Evolutionary conservation across 2,329 filamentous ascomycete species (phyloP).

Genomic region (Fusarium albidum): DNA sequence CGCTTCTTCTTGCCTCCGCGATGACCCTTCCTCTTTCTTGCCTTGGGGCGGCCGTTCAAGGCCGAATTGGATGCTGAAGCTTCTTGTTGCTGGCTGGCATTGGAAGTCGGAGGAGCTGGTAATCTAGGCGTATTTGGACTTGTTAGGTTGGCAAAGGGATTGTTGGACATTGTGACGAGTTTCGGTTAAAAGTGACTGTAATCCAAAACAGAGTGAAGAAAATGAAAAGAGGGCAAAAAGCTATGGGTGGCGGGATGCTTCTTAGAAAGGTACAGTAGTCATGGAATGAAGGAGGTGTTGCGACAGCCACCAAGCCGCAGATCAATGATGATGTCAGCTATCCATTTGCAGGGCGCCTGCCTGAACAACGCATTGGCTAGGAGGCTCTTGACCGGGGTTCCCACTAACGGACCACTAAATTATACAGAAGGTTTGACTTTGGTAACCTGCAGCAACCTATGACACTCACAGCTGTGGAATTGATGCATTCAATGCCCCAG

Average conservation of each 20-base stretch:
- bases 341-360: neutral
- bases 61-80: conserved; percentile 28
- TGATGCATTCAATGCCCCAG: too few species aligned
- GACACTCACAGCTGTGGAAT: too few species aligned
- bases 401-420: conserved; percentile 8
- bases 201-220: conserved; percentile 1
- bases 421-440: neutral
- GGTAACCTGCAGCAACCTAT: too few species aligned
- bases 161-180: conserved; percentile 43
- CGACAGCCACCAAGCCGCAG: conserved; percentile 1
- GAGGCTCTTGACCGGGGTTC: conserved; percentile 13
- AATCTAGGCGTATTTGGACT: conserved; percentile 24
- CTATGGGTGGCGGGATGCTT: conserved; percentile 4
- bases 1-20: conserved; percentile 81
- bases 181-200: conserved; percentile 1
- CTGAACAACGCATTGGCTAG: conserved; percentile 3
- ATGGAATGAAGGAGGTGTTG: conserved; percentile 10
- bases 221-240: conserved; percentile 7
- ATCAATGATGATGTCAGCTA: conserved; percentile 42
- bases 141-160: conserved; percentile 42
- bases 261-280: neutral
- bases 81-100: conserved; percentile 16
- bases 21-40: conserved; percentile 75
- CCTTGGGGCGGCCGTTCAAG: conserved; percentile 28
- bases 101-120: conserved; percentile 12